phyloP scores from a whole-genome alignment of 352 stramenopile genomes.

The Globisporangium radiosum region DNA sequence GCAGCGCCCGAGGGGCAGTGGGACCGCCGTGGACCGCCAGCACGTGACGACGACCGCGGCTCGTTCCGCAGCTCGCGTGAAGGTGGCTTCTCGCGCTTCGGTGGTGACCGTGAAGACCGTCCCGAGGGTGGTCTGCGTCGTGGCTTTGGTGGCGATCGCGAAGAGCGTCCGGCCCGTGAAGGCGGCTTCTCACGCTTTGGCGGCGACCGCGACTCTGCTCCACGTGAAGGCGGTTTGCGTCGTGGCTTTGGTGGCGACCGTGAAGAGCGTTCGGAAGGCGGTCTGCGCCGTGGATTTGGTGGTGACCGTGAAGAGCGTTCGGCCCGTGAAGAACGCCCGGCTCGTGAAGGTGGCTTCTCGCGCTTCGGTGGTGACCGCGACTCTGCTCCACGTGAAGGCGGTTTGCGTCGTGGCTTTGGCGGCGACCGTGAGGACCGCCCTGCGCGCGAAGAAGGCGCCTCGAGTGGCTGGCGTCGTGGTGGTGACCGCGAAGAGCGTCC shows the following conservation, averaged over 20 bases:
- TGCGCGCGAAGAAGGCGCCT: conserved; percentile 11
- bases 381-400: conserved; percentile 21
- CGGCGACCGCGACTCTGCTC: conserved; percentile 15
- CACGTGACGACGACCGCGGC: conserved; percentile 23
- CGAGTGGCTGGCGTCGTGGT: conserved; percentile 7
- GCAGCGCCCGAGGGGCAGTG: conserved; percentile 46
- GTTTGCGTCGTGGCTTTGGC: conserved; percentile 24
- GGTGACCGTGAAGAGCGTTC: conserved; percentile 27
- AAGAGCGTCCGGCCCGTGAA: conserved; percentile 10
- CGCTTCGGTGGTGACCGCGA: conserved; percentile 23
- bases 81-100: conserved; percentile 13
- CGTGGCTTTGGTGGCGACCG: conserved; percentile 23
- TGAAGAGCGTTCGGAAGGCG: conserved; percentile 25
- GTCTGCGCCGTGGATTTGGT: conserved; percentile 25
- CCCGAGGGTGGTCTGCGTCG: conserved; percentile 25
- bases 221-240: background rate
- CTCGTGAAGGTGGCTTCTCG: conserved; percentile 18
- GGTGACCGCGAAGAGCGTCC: conserved; percentile 17
- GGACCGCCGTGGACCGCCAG: conserved; percentile 43
- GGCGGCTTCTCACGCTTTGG: conserved; percentile 16
- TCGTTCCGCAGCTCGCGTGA: conserved; percentile 10
- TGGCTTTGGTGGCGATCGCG: conserved; percentile 22
- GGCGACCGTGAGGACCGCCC: conserved; percentile 17
- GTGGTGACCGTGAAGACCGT: conserved; percentile 20
- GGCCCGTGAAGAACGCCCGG: conserved; percentile 7